phyloP scores from a whole-genome alignment of 192 early-diverging fungal species.

The Coemansia sp. region DNA sequence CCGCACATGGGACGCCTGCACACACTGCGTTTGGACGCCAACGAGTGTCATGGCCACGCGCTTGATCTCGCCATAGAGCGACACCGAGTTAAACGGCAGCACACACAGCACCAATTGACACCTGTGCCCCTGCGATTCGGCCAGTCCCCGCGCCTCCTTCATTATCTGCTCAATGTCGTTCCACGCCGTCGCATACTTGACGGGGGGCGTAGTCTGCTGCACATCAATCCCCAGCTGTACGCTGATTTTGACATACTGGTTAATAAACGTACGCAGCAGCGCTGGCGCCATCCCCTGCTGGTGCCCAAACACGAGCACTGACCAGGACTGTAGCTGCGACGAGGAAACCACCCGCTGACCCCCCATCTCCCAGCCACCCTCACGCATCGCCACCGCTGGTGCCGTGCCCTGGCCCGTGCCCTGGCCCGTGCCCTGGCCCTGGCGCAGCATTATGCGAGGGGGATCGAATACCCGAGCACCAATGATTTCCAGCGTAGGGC shows the following conservation, averaged over 20 bases:
- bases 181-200: neutral
- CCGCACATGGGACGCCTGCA: slow-evolving; percentile 17
- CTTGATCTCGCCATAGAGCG: slow-evolving; percentile 57
- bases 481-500: slow-evolving; percentile 2
- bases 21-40: slow-evolving; percentile 57
- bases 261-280: slow-evolving; percentile 7
- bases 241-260: slow-evolving; percentile 18
- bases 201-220: slow-evolving; percentile 13
- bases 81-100: slow-evolving; percentile 6
- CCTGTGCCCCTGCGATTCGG: neutral
- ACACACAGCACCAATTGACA: slow-evolving; percentile 32
- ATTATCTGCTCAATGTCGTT: slow-evolving; percentile 3
- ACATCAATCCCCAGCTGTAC: slow-evolving; percentile 17
- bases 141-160: neutral
- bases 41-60: slow-evolving; percentile 48
- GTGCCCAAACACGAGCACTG: slow-evolving; percentile 21
- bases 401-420: neutral
- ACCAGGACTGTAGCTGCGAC: slow-evolving; percentile 20
- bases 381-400: neutral
- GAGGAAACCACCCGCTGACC: neutral
- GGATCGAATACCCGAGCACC: slow-evolving; percentile 2
- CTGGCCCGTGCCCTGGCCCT: neutral
- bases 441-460: slow-evolving; percentile 2
- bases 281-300: neutral
- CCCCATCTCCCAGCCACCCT: slow-evolving; percentile 8